phyloP scores from a whole-genome alignment of 2,329 filamentous ascomycete species.

The Penicillium sp. region DNA sequence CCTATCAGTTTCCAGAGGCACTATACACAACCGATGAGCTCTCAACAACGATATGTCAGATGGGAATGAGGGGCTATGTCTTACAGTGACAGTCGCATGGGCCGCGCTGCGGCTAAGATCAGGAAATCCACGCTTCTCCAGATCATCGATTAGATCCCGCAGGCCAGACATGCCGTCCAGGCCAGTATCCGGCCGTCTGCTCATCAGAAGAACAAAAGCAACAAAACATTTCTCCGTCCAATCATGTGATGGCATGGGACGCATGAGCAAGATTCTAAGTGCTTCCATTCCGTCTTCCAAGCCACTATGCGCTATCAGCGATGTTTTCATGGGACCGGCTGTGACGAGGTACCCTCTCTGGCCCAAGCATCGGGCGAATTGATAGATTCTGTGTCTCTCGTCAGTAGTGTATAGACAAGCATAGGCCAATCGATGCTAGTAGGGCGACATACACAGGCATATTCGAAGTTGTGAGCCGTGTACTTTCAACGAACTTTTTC shows the following conservation, averaged over 20 bases:
- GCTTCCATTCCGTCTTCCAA: slow-evolving; percentile 33
- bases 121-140: slow-evolving; percentile 47
- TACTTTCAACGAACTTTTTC: slow-evolving; percentile 47
- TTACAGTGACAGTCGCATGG: slow-evolving; percentile 45
- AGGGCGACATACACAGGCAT: not conserved
- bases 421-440: not conserved
- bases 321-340: not conserved
- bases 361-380: not conserved
- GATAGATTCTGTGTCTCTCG: not conserved
- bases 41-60: not conserved
- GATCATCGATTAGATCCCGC: slow-evolving; percentile 12
- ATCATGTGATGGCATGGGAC: slow-evolving; percentile 51
- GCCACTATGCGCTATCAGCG: not conserved
- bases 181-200: slow-evolving; percentile 52
- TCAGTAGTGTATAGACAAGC: not conserved
- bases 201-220: slow-evolving; percentile 57
- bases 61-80: not conserved
- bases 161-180: slow-evolving; percentile 43
- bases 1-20: slow-evolving; percentile 80
- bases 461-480: not conserved
- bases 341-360: not conserved
- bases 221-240: slow-evolving; percentile 66
- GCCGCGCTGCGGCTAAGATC: slow-evolving; percentile 59
- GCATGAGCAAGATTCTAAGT: slow-evolving; percentile 60
- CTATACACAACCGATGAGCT: slow-evolving; percentile 41